A percentile compares a stretch with the other conserved stretches of the same genome.
These are phyloP conservation scores for Eucalyptus marginata DNA, from an alignment of 345 rosid genomes.

Conservation along the genomic window DNA sequence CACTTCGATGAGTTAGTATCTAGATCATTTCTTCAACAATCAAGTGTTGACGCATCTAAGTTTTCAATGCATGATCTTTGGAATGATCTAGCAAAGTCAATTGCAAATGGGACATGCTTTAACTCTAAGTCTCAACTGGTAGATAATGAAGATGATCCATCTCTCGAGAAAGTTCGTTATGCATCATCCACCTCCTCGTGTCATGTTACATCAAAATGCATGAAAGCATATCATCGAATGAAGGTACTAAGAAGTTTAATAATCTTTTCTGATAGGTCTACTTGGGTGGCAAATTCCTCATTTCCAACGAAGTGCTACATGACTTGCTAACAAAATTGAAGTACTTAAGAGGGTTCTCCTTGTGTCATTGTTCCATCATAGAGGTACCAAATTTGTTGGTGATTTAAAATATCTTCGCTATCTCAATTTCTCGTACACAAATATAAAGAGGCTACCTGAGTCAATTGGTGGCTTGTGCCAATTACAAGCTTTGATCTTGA, in stretches of 20 bases:
- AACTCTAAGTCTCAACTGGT: accelerated
- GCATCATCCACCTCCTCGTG: accelerated
- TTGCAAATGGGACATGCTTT: neutral
- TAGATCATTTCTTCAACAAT: no score
- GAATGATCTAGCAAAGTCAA: no score
- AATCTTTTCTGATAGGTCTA: no score
- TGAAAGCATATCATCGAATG: neutral
- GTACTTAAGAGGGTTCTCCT: neutral
- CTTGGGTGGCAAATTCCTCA: accelerated
- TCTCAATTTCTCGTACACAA: neutral
- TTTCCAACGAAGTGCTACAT: neutral
- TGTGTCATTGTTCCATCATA: accelerated
- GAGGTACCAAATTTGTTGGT: neutral
- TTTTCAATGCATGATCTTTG: no score
- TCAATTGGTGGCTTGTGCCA: neutral
- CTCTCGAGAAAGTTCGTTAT: neutral
- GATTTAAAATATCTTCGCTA: neutral
- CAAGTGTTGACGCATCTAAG: no score
- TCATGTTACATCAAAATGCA: accelerated
- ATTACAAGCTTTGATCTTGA: neutral
- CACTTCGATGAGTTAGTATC: no score
- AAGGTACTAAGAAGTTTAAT: neutral
- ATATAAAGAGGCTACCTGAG: neutral
- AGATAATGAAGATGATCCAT: neutral
- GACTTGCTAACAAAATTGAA: neutral